Conservation (phyloP, 2,329 filamentous ascomycete species). For the Mollisiaceae sp. region DNA sequence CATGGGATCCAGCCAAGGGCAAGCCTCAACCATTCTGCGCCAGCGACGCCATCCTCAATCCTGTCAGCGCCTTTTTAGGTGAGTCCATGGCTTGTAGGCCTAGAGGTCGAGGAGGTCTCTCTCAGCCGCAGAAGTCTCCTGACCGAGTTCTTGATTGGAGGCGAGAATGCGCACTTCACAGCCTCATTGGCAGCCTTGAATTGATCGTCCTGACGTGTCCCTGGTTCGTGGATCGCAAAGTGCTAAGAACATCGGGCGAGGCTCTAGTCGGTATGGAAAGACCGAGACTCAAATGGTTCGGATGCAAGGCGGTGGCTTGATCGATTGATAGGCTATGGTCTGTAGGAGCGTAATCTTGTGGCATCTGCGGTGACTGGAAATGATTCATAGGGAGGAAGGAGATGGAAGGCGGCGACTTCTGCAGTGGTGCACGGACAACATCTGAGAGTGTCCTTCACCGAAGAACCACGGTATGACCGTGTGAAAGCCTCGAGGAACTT, state of each 20-base stretch:
- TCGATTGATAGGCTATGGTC: not conserved
- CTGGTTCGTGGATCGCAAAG: conserved; percentile 1
- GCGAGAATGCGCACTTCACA: not conserved
- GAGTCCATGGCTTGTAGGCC: not conserved
- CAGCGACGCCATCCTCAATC: not conserved
- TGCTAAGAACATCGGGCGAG: not conserved
- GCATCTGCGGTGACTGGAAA: conserved; percentile 9
- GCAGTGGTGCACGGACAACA: too few relatives aligned
- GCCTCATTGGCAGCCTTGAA: conserved; percentile 4
- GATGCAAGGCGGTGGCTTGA: not conserved
- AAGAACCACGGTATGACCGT: too few relatives aligned
- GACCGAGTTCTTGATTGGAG: conserved; percentile 8
- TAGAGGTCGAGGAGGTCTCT: not conserved
- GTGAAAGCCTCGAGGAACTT: too few relatives aligned
- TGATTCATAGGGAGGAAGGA: too few relatives aligned
- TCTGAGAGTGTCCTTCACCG: too few relatives aligned
- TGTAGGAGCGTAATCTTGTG: conserved; percentile 41
- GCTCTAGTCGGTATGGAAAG: not conserved
- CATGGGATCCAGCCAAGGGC: not conserved
- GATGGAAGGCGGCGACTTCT: too few relatives aligned
- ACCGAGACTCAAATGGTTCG: not conserved
- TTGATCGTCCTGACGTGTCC: conserved; percentile 6
- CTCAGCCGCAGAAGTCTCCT: conserved; percentile 4
- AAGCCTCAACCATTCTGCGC: conserved; percentile 3
- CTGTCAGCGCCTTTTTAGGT: not conserved